Base-by-base conservation (phyloP, 2,329 filamentous ascomycete species). In the Paracorniculantispora psalliotae region DNA sequence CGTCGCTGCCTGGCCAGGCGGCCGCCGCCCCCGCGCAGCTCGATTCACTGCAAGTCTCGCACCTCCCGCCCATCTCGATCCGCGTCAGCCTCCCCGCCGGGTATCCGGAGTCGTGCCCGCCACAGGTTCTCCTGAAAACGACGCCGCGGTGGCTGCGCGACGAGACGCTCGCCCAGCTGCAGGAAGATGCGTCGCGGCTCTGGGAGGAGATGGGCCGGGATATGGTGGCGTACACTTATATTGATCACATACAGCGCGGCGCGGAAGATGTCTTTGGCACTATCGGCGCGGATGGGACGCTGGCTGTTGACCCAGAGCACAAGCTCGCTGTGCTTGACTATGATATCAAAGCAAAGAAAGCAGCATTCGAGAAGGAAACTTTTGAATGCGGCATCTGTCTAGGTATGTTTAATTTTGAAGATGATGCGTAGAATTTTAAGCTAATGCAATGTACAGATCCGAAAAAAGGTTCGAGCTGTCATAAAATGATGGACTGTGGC, bases 311-410 rank as follows among this genome's bases (percentile, higher is more conserved):
- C 5, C 74, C 80, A 2, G 78, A 80, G 60, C 79, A 85, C 67
- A 89, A 91, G 72, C 83, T 90, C 19, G 81, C 86, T 5, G 78
- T 97, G 15, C 72, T 96, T 46, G 89, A 92, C 64, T 91, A 90
- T 66, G 89, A 96, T 67, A 86, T 84, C 60, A 86, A 87, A 62
- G 86, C 89, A 7, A 89, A 88, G 68, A 83, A 84, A 57, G 83
- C 84, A 23, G 85, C 86, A 0, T 97, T 97, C 69, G 87, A 94
- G 61, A 85, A 85, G 64, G 89, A 88, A 66, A 96, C 91, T 0
- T 97, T 94, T 68, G 86, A 92, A 55, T 97, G 93, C 64, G 90
- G 89, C 1, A 82, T 97, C 50, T 97, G 92, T 69, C 74, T 97
- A 49, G 81, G 81, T 85, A 73, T 59, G 77, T 64, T n/a, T 26